Conservation (phyloP, 768 basidiomycete species). For the Clitopilus hobsonii region DNA sequence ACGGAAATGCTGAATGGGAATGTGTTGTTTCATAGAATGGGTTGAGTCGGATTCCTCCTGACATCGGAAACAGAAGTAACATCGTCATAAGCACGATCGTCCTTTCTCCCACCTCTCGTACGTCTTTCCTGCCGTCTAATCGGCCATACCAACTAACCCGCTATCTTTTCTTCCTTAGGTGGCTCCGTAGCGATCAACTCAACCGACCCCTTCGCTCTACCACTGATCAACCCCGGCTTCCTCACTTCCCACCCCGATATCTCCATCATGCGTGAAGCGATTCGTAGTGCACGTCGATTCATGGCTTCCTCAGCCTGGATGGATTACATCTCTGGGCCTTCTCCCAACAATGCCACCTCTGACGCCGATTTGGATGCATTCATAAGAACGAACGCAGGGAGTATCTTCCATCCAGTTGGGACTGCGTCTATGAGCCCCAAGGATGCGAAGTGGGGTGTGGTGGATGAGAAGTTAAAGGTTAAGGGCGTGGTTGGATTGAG, state of each 20-base stretch:
- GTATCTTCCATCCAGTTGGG: constrained; percentile 22
- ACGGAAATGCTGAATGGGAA: neutral
- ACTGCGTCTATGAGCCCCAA: constrained; percentile 24
- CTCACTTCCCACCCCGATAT: constrained; percentile 18
- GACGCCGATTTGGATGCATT: constrained; percentile 21
- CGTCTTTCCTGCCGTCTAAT: constrained; percentile 1
- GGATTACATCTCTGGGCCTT: constrained; percentile 18
- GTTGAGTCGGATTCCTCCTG: neutral
- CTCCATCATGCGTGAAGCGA: constrained; percentile 20
- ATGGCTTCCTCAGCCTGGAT: constrained; percentile 21
- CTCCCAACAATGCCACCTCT: constrained; percentile 17
- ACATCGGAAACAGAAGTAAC: neutral
- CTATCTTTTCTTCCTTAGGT: constrained; percentile 6
- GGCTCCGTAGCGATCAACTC: constrained; percentile 23
- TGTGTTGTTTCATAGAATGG: neutral
- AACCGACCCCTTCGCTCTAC: constrained; percentile 18
- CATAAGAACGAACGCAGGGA: constrained; percentile 14
- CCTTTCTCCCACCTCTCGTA: neutral
- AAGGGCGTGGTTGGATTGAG: constrained; percentile 28
- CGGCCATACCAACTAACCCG: neutral
- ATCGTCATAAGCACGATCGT: neutral
- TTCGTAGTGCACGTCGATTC: constrained; percentile 20
- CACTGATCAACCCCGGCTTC: constrained; percentile 21
- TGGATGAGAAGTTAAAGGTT: constrained; percentile 28
- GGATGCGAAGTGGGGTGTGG: constrained; percentile 23